Evolutionary conservation across 345 rosid species (phyloP).

Genomic region (Crucihimalaya himalaica): DNA sequence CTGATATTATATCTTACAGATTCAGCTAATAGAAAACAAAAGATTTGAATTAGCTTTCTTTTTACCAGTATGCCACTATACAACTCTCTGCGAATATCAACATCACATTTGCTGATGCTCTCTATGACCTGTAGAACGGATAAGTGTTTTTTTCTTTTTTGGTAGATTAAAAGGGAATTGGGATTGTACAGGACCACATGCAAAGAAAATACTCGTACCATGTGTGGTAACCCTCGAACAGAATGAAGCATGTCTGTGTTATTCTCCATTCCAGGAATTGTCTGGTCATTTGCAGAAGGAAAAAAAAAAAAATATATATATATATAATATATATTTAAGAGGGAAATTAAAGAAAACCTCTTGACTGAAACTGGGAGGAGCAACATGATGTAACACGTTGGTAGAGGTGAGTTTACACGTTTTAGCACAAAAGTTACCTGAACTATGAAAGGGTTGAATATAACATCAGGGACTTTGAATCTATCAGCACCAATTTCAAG

Average conservation of each 20-base stretch:
- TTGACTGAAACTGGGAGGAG: neutral
- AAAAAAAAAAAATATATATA: neutral
- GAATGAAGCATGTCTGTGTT: slow-evolving; percentile 54
- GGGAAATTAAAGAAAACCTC: neutral
- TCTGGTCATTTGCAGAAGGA: slow-evolving; percentile 46
- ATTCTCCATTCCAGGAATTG: slow-evolving; percentile 84
- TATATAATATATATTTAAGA: neutral
- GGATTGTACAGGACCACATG: neutral
- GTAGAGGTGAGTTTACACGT: neutral
- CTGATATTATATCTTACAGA: neutral
- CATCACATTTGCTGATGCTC: slow-evolving; percentile 89
- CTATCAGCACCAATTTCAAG: slow-evolving; percentile 95
- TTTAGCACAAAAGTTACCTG: slow-evolving; percentile 47
- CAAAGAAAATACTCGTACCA: slow-evolving; percentile 50
- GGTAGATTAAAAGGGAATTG: neutral
- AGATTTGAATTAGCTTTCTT: neutral
- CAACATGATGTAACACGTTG: neutral
- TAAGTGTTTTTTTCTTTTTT: neutral
- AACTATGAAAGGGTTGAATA: slow-evolving; percentile 76
- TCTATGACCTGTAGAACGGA: slow-evolving; percentile 68
- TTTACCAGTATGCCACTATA: slow-evolving; percentile 89
- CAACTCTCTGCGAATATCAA: slow-evolving; percentile 88
- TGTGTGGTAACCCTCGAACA: slow-evolving; percentile 84
- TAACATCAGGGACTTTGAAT: slow-evolving; percentile 87
- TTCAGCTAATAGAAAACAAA: neutral